Conservation (phyloP, 331 rosid species). For the Telfairia occidentalis region DNA sequence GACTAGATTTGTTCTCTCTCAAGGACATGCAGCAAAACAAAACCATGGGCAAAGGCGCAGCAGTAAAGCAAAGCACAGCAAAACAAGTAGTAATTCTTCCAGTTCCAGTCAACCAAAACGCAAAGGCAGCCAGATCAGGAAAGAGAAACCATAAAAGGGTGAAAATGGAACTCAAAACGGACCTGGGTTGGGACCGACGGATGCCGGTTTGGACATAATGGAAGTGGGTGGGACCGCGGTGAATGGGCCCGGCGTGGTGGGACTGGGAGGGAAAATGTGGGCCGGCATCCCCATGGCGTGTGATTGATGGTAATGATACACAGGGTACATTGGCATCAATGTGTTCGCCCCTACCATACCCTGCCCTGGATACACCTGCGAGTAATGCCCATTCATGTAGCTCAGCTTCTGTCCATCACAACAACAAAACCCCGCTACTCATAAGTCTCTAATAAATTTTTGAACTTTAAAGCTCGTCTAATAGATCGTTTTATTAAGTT, state of each 20-base stretch:
- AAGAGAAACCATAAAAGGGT: too few species aligned
- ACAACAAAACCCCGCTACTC: too few species aligned
- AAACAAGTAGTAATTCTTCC: too few species aligned
- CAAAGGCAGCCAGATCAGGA: too few species aligned
- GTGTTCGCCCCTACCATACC: slow-evolving; percentile 48
- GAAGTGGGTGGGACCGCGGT: slow-evolving; percentile 34
- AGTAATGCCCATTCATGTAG: slow-evolving; percentile 52
- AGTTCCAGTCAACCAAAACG: too few species aligned
- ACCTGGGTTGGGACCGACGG: slow-evolving; percentile 57
- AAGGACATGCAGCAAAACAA: not conserved
- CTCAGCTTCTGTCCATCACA: slow-evolving; percentile 37
- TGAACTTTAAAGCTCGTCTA: too few species aligned
- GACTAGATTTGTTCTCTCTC: not conserved
- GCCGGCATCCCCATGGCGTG: slow-evolving; percentile 61
- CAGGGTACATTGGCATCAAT: slow-evolving; percentile 70
- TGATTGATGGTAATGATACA: slow-evolving; percentile 57
- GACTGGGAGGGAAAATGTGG: slow-evolving; percentile 44
- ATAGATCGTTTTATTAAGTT: too few species aligned
- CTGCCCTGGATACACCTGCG: slow-evolving; percentile 55
- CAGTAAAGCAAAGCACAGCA: too few species aligned
- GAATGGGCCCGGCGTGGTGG: slow-evolving; percentile 29
- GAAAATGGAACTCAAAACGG: too few species aligned
- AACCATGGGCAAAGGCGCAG: too few species aligned
- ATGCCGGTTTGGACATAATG: slow-evolving; percentile 45
- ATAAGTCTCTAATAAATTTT: too few species aligned